Conservation (phyloP, 441 rosid species). For the Gossypium laxum region DNA sequence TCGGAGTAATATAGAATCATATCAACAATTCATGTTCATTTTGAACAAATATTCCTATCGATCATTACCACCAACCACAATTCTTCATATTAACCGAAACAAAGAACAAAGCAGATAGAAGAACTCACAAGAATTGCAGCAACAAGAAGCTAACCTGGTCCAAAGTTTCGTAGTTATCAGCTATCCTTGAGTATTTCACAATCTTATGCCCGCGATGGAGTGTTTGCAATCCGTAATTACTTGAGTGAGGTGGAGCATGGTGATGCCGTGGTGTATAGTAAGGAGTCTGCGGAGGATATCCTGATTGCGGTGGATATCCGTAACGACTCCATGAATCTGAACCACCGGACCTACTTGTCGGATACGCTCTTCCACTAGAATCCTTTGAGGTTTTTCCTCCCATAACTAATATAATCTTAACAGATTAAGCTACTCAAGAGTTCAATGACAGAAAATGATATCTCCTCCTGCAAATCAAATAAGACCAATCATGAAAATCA, state of each 20-base stretch:
- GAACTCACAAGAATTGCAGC: neutral
- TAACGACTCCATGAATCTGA: conserved; percentile 32
- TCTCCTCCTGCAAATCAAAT: conserved; percentile 19
- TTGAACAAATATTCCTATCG: neutral
- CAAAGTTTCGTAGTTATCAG: conserved; percentile 40
- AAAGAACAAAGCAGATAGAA: neutral
- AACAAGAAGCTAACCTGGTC: conserved; percentile 42
- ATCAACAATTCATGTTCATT: neutral
- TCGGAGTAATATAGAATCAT: neutral
- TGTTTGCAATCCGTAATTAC: conserved; percentile 25
- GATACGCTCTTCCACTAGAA: conserved; percentile 22
- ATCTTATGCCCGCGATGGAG: conserved; percentile 28
- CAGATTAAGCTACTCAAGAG: neutral
- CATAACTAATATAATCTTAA: conserved; percentile 24
- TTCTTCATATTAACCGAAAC: neutral
- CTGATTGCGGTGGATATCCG: conserved; percentile 23
- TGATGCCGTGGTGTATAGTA: conserved; percentile 33
- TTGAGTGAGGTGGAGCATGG: conserved; percentile 16
- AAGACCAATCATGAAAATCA: neutral
- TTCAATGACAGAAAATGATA: neutral
- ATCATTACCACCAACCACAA: neutral
- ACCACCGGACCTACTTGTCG: conserved; percentile 22
- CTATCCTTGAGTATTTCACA: conserved; percentile 45
- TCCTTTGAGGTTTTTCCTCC: conserved; percentile 51
- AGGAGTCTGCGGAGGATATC: conserved; percentile 29